Base-by-base conservation (phyloP, 2,329 filamentous ascomycete species). In the Xylariaceae sp. region DNA sequence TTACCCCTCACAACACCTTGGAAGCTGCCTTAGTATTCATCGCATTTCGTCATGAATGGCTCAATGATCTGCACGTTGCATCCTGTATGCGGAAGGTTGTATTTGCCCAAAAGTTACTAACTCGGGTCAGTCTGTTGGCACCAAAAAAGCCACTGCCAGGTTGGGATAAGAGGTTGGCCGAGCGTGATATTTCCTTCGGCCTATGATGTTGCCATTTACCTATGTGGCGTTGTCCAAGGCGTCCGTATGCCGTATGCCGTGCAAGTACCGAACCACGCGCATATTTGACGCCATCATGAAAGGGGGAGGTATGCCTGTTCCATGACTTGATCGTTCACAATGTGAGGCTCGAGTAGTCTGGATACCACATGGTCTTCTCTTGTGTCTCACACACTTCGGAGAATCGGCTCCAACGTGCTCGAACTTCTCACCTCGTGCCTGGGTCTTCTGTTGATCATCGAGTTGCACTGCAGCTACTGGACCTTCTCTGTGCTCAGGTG, bases 221-320 rank as follows among this genome's bases (percentile, higher is more conserved):
- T 31, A 24, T 26, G 21, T 58, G 49, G 54, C 45, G 49, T 47
- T 50, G 16, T 49, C 14, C 16, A 46, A 36, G n/a, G n/a, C n/a
- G n/a, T n/a, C 33, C 33, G 33, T 36, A 6, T n/a, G 33, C 33
- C 36, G 37, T 44, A 33, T 51, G 46, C 33, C 14, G 41, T 49
- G 46, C 51, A 59, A 59, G 39, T 55, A 40, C 59, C 50, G 50
- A 41, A 41, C 31, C 59, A 61, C 46, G 58, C 56, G 59, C 51
- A 55, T 53, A 12, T 11, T 41, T 24, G 9, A 41, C 21, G 9
- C 39, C 7, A 21, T 41, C 39, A 24, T n/a, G 21, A 21, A 12
- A 24, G 4, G 39, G 24, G 1, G 7, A 45, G 17, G 12, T 29
- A n/a, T 17, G 26, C 6, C n/a, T n/a, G n/a, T n/a, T n/a, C n/a